Evolutionary conservation across 371 early-diverging fungal genomes (phyloP).

Genomic region (Haplosporangium sp.): DNA sequence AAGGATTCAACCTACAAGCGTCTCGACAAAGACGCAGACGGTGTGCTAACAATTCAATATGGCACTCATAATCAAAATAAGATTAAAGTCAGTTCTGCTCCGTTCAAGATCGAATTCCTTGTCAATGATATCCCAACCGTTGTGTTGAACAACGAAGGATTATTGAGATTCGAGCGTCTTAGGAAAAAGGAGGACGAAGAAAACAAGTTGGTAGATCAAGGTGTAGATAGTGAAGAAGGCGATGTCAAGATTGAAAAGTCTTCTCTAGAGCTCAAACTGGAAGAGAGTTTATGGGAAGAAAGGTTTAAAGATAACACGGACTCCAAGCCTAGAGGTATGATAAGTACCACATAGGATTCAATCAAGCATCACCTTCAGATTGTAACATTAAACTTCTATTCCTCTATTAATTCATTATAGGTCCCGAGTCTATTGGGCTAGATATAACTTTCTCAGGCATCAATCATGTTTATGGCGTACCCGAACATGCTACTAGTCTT

Average conservation of each 20-base stretch:
- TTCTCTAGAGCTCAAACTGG: conserved; percentile 44
- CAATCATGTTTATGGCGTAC: conserved; percentile 93
- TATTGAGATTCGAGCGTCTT: conserved; percentile 88
- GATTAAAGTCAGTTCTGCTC: conserved; percentile 66
- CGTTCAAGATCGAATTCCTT: conserved; percentile 76
- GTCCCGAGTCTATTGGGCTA: conserved; percentile 92
- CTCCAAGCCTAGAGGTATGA: conserved; percentile 87
- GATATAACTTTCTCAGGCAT: conserved; percentile 93
- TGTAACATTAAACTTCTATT: not conserved
- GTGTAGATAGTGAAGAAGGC: conserved; percentile 10
- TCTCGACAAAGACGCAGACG: conserved; percentile 34
- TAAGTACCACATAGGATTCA: too few species aligned
- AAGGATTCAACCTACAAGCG: conserved; percentile 41
- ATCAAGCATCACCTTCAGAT: not conserved
- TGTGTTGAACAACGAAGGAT: conserved; percentile 84
- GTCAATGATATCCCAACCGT: conserved; percentile 72
- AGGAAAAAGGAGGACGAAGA: conserved; percentile 64
- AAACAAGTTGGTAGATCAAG: conserved; percentile 54
- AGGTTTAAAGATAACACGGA: conserved; percentile 89
- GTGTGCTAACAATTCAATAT: conserved; percentile 34
- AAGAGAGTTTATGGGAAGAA: conserved; percentile 90
- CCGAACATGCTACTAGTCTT: conserved; percentile 91
- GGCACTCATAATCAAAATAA: conserved; percentile 50
- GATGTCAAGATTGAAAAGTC: conserved; percentile 58
- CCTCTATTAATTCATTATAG: conserved; percentile 47